Conservation (phyloP, 2,329 filamentous ascomycete species). For the Cercospora sp. region DNA sequence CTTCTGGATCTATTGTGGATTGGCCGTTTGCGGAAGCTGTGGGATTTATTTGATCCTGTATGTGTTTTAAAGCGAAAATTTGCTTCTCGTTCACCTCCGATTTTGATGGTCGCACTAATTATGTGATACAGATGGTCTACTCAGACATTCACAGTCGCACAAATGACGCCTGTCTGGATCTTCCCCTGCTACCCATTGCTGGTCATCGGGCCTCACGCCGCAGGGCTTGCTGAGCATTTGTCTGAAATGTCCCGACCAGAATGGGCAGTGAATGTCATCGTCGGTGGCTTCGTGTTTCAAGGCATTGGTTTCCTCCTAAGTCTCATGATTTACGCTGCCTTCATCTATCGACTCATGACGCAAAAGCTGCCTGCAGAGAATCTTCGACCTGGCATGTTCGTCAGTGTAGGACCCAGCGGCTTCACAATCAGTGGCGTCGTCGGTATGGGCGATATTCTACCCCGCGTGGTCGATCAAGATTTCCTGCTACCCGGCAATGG, state of each 20-base stretch:
- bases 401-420: constrained; percentile 74
- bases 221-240: constrained; percentile 54
- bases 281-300: constrained; percentile 61
- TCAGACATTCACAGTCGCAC: constrained; percentile 69
- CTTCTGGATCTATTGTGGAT: constrained; percentile 71
- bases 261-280: constrained; percentile 55
- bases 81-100: not conserved
- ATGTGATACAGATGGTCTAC: constrained; percentile 57
- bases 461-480: constrained; percentile 49
- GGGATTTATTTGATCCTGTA: constrained; percentile 74
- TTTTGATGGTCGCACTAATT: constrained; percentile 14
- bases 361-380: constrained; percentile 77
- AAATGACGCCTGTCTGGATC: constrained; percentile 87
- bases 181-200: constrained; percentile 82
- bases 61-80: constrained; percentile 38
- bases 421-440: constrained; percentile 65
- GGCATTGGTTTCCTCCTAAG: constrained; percentile 65
- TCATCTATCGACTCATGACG: constrained; percentile 84
- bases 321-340: constrained; percentile 80
- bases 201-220: constrained; percentile 71
- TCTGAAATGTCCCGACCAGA: constrained; percentile 32
- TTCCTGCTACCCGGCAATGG: constrained; percentile 58
- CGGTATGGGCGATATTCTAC: constrained; percentile 56
- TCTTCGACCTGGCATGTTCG: constrained; percentile 80
- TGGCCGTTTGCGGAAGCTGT: constrained; percentile 67